Evolutionary conservation across 768 basidiomycete genomes (phyloP).

Genomic region (Amanita muscaria): DNA sequence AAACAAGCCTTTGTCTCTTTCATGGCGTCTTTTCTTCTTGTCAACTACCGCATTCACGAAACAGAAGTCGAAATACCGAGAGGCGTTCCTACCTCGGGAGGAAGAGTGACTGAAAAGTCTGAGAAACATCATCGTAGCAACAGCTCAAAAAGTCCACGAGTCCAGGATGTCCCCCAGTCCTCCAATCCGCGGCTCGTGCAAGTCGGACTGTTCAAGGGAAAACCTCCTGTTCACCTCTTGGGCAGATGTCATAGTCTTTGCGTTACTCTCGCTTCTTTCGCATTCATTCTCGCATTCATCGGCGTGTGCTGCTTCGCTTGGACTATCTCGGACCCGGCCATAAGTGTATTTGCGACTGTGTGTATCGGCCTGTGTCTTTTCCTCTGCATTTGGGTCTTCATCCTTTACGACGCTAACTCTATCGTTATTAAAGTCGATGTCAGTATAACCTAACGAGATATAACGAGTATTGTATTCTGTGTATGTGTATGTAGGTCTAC

Average conservation of each 20-base stretch:
- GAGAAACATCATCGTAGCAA: neutral
- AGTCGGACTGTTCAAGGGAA: slow-evolving; percentile 1
- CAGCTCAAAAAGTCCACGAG: neutral
- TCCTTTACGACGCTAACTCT: neutral
- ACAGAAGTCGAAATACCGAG: slow-evolving; percentile 3
- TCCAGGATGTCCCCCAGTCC: neutral
- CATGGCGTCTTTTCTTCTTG: slow-evolving; percentile 2
- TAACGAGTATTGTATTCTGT: too few relatives aligned
- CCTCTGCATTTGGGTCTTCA: neutral
- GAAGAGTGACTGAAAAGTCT: neutral
- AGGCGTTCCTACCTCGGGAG: neutral
- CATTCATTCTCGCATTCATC: slow-evolving; percentile 1
- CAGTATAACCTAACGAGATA: neutral
- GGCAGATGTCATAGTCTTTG: slow-evolving; percentile 5
- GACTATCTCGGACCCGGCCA: neutral
- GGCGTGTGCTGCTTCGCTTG: slow-evolving; percentile 4
- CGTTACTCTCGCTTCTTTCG: neutral
- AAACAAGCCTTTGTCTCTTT: slow-evolving; percentile 1
- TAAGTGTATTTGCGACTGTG: slow-evolving; percentile 4
- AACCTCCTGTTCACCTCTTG: slow-evolving; percentile 5
- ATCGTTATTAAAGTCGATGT: slow-evolving; percentile 4
- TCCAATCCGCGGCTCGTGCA: slow-evolving; percentile 1
- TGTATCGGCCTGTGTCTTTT: slow-evolving; percentile 4
- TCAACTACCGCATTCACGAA: slow-evolving; percentile 7
- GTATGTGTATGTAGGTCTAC: too few relatives aligned